Conservation (phyloP, 1,284 basidiomycete genomes). For the Ceratobasidium sp. region DNA sequence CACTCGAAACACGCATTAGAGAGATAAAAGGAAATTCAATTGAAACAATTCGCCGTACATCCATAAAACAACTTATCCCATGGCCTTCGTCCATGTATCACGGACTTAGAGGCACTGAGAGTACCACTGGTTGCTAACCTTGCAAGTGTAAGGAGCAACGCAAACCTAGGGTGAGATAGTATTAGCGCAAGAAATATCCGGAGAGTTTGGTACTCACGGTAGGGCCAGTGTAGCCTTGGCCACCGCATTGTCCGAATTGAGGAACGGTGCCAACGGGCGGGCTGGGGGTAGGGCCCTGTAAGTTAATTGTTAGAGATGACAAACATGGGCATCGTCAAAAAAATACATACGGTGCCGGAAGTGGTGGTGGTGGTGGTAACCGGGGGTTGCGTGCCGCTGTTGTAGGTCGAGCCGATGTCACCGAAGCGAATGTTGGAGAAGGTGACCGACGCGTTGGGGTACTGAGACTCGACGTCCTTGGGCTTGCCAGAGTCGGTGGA, state of each 20-base stretch:
- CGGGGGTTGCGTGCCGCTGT: slow-evolving; percentile 52
- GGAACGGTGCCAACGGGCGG: not conserved
- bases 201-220: not conserved
- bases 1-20: too few species aligned
- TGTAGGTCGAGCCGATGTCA: slow-evolving; percentile 41
- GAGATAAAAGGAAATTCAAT: too few species aligned
- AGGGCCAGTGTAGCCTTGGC: not conserved
- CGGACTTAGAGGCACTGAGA: slow-evolving; percentile 27
- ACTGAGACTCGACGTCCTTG: slow-evolving; percentile 53
- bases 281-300: not conserved
- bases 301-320: not conserved
- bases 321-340: not conserved
- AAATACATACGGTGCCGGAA: not conserved
- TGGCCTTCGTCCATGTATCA: not conserved
- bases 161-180: not conserved
- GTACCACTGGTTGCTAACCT: slow-evolving; percentile 23
- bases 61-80: not conserved
- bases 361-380: slow-evolving; percentile 3
- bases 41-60: not conserved
- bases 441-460: slow-evolving; percentile 41
- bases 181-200: not conserved
- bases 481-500: slow-evolving; percentile 58
- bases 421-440: slow-evolving; percentile 40
- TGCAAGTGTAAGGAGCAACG: slow-evolving; percentile 36
- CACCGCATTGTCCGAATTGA: slow-evolving; percentile 34